A percentile compares a stretch with the other conserved stretches of the same genome.
Conservation (phyloP, 495 filamentous ascomycete species). For the Podospora fimiseda region DNA sequence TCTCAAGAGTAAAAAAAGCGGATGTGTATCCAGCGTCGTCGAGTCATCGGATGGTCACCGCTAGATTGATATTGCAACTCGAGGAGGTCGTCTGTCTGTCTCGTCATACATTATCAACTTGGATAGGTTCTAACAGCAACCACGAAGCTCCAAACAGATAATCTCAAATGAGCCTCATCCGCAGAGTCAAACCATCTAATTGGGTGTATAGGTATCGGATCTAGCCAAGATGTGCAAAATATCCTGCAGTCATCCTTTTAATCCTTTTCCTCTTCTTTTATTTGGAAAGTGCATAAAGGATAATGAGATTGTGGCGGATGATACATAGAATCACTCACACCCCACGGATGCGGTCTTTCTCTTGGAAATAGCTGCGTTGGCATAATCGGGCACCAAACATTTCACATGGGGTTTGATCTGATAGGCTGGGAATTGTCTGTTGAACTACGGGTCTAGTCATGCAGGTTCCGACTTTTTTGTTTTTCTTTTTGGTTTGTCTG, state of each 20-base stretch:
- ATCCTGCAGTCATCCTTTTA: neutral
- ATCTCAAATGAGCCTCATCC: neutral
- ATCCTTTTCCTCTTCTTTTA: neutral
- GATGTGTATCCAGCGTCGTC: too few relatives aligned
- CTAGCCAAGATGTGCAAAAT: neutral
- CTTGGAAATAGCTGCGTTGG: too few relatives aligned
- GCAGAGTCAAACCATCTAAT: too few relatives aligned
- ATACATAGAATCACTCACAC: slow-evolving; percentile 2
- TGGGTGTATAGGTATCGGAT: neutral
- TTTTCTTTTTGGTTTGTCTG: too few relatives aligned
- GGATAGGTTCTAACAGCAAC: neutral
- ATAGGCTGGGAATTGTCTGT: slow-evolving; percentile 5
- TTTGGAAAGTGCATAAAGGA: neutral
- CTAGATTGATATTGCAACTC: neutral
- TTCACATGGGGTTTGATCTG: neutral
- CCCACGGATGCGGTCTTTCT: too few relatives aligned
- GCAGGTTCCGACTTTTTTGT: slow-evolving; percentile 1
- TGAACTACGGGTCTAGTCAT: neutral
- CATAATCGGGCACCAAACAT: slow-evolving; percentile 13
- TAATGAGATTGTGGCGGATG: neutral
- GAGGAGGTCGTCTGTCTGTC: neutral
- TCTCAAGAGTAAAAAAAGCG: too few relatives aligned
- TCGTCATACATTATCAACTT: neutral
- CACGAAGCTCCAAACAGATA: neutral
- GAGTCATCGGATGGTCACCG: too few relatives aligned